Evolutionary conservation across 176 grass and related monocot genomes (phyloP).

Genomic region (Pharus latifolius): DNA sequence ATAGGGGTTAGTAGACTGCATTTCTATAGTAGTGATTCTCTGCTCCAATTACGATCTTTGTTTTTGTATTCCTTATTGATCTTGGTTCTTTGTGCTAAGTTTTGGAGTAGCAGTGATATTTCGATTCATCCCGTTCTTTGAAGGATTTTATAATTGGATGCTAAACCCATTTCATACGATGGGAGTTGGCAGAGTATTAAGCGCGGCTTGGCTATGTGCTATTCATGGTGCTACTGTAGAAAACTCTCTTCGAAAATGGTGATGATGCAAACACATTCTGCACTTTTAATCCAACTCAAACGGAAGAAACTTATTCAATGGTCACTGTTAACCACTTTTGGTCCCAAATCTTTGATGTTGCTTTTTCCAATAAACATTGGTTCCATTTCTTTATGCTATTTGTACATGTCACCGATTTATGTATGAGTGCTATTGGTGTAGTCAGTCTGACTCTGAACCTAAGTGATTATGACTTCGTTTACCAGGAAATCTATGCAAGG

Average conservation of each 20-base stretch:
- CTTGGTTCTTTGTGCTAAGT: too few relatives aligned
- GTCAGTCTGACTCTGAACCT: neutral
- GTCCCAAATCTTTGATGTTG: neutral
- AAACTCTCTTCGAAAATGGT: neutral
- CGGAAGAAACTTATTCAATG: neutral
- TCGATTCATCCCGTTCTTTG: neutral
- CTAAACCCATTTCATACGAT: slow-evolving; percentile 15
- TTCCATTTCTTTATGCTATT: neutral
- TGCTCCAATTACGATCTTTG: too few relatives aligned
- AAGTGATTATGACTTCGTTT: neutral
- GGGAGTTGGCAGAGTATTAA: neutral
- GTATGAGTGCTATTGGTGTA: too few relatives aligned
- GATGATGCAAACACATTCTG: neutral
- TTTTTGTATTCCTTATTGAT: too few relatives aligned
- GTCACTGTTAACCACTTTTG: neutral
- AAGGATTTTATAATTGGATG: neutral
- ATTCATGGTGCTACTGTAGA: neutral
- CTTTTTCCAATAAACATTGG: neutral
- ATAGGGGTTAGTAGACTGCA: too few relatives aligned
- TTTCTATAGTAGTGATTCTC: too few relatives aligned
- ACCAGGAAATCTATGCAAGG: neutral
- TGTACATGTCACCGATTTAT: neutral
- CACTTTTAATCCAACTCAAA: neutral
- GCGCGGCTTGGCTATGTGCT: neutral
- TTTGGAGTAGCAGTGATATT: neutral